Evolutionary conservation across 179 eudicot species (phyloP).

Genomic region (Beta macrorhiza): DNA sequence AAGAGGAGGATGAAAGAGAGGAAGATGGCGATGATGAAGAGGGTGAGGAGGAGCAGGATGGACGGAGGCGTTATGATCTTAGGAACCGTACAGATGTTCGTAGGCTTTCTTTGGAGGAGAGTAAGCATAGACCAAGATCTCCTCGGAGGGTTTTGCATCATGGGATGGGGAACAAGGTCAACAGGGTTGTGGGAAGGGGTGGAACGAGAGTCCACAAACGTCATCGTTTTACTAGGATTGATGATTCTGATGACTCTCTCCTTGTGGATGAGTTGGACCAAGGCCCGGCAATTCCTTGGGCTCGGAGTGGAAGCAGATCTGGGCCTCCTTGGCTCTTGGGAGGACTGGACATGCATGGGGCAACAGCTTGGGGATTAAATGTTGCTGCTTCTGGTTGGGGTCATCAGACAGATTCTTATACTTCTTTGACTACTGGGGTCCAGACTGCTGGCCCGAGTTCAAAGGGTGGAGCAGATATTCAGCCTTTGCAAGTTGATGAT

Average conservation of each 20-base stretch:
- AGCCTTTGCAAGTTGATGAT: slow-evolving; percentile 93
- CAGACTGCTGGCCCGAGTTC: slow-evolving; percentile 99
- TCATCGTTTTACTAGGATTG: slow-evolving; percentile 79
- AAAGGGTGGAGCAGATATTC: slow-evolving; percentile 99
- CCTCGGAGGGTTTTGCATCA: slow-evolving; percentile 90
- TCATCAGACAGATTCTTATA: slow-evolving; percentile 73
- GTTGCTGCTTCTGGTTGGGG: slow-evolving; percentile 99
- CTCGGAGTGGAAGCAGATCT: slow-evolving; percentile 82
- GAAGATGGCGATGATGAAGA: slow-evolving; percentile 66
- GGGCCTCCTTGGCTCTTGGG: slow-evolving; percentile 96
- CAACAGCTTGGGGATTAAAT: slow-evolving; percentile 86
- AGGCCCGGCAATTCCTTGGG: slow-evolving; percentile 94
- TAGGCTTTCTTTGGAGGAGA: slow-evolving; percentile 69
- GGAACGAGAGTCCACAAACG: slow-evolving; percentile 92
- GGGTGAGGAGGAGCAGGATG: slow-evolving; percentile 84
- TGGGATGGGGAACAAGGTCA: slow-evolving; percentile 88
- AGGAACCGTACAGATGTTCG: slow-evolving; percentile 93
- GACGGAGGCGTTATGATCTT: slow-evolving; percentile 89
- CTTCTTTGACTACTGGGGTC: slow-evolving; percentile 65
- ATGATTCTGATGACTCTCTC: slow-evolving; percentile 98
- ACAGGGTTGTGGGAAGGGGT: slow-evolving; percentile 84
- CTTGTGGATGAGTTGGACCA: slow-evolving; percentile 98
- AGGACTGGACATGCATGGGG: slow-evolving; percentile 83
- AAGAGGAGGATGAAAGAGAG: slow-evolving; percentile 51
- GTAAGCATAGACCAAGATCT: slow-evolving; percentile 87